Base-by-base conservation (phyloP, 805 yeast species). In the Torulaspora microellipsoides region DNA sequence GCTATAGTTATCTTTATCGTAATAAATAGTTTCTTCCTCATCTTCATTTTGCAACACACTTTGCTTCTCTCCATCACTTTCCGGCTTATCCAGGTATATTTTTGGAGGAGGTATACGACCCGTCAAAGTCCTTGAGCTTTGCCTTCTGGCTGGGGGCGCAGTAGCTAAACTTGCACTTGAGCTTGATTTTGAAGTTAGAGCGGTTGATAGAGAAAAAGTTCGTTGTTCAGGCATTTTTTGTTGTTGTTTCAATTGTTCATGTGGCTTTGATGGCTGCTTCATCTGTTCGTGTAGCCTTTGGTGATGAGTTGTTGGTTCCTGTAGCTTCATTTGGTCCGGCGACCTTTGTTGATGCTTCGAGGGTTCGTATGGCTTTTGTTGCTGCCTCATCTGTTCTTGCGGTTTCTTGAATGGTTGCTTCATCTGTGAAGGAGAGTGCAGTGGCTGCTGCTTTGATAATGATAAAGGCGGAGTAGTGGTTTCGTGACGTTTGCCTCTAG, bases 21-120 rank as follows among this genome's bases (percentile, higher is more conserved):
- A 23, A 20, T 20, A 20, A n/a, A 40, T 45, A 8, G 13, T 29
- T 8, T 35, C 37, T 12, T 45, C 46, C 8, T 13, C 40, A 30
- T 40, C 42, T 20, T 27, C 42, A 15, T 46, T 38, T 8, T 27
- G 39, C 6, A 20, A 31, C 15, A n/a, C 27, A 27, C 36, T 40
- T 9, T 13, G 25, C 15, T 38, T 27, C 4, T 27, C 38, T 13
- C 33, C 48, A 20, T 46, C 42, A 12, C 31, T 34, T 27, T 36
- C 38, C 2, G 47, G 35, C 25, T 29, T 34, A 17, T 45, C 42
- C 14, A 47, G 37, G 30, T 47, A 51, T 2, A 41, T 48, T 11
- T 43, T 47, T 3, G 56, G 52, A 8, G 52, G 51, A 27, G 56
- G 51, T 27, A 47, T 37, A 25, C 52, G 48, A 9, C 46, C 48